Evolutionary conservation across 768 basidiomycete genomes (phyloP), one percentile per base, ranked within the genome.

Genomic region (Pulveroboletus sp.): DNA sequence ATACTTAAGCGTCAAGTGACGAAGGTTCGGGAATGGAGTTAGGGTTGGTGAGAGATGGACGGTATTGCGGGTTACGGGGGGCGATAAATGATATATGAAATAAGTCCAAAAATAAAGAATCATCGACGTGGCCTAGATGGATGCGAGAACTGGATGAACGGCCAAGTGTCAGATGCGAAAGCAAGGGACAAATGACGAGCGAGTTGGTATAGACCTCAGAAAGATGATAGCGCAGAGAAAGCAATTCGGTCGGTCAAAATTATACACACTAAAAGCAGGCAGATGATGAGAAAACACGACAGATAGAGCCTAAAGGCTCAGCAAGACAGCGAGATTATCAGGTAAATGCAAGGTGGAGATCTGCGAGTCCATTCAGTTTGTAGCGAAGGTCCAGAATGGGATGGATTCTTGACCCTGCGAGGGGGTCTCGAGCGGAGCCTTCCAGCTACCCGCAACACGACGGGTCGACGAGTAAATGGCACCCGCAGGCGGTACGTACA

Each of bases 391-490:
- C 68, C 68, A 71, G 5, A 60, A 31, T 19, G 62, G 55, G 36
- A 65, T 39, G 0, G 66, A 49, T 57, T 69, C 68, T 16, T 75
- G 72, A 24, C 62, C 51, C 1, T 63, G 58, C 2, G 59, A 57
- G 17, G 64, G 59, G 4, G 19, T 26, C 1, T 19, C 16, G 14
- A 53, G 55, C n/a, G 60, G 35, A 16, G 55, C 52, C 36, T 64
- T 71, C 80, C 81, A 85, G 45, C 67, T 77, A 3, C 68, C 81
- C 9, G 63, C 82, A 32, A 79, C 82, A 5, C 83, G 78, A 35
- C 82, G 75, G 22, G 68, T 74, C 9, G 75, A 72, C 2, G 75
- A 73, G 48, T 76, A 57, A 4, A 67, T 60, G 19, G 82, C 82
- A 42, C 80, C 83, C 12, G 79, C 51, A 13, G 83, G 81, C 6